phyloP scores from a whole-genome alignment of 345 rosid genomes.

The Aurinia saxatilis region DNA sequence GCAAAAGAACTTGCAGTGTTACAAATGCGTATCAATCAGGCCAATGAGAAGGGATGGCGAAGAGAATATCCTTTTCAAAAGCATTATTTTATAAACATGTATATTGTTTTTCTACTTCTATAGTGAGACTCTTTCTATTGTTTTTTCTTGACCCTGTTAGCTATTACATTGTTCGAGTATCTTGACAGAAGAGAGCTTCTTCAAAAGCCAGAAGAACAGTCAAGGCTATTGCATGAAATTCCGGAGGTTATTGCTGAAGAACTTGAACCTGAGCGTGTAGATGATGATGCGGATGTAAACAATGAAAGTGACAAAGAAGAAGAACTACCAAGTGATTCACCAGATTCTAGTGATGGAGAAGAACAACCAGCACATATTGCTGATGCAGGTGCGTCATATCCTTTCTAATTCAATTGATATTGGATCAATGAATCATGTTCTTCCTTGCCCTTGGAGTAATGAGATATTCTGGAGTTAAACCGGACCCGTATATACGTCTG shows the following conservation, averaged over 20 bases:
- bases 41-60: constrained; percentile 85
- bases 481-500: not conserved
- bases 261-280: constrained; percentile 33
- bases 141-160: constrained; percentile 48
- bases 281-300: constrained; percentile 18
- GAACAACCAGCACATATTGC: constrained; percentile 17
- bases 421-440: not conserved
- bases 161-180: constrained; percentile 52
- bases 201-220: constrained; percentile 46
- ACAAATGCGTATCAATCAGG: constrained; percentile 48
- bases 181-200: constrained; percentile 62
- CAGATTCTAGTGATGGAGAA: constrained; percentile 1
- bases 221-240: constrained; percentile 47
- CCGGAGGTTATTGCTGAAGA: constrained; percentile 63
- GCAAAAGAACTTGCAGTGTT: constrained; percentile 50
- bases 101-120: not conserved
- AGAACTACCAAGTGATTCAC: not conserved
- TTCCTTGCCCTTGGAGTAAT: no score
- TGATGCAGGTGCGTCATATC: constrained; percentile 25
- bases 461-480: not conserved
- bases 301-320: constrained; percentile 1
- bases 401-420: not conserved
- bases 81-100: no score
- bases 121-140: not conserved
- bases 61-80: constrained; percentile 73